Percentiles rank a stretch among this genome's conserved stretches.
These are phyloP conservation scores for Eucommia ulmoides DNA, from an alignment of 257 asterid species.

Conservation along the genomic window DNA sequence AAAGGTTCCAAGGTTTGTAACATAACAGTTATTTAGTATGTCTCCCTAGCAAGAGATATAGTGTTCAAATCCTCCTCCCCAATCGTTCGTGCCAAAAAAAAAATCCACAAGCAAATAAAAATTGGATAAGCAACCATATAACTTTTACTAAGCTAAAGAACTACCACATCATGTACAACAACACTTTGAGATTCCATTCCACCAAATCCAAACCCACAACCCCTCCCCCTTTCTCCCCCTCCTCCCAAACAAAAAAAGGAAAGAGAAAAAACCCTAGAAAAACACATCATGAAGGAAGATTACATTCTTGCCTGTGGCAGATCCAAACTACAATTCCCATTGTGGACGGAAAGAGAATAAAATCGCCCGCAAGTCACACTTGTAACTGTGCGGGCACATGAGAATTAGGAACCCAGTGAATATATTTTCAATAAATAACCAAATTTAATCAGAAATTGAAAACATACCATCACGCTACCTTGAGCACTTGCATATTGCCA, in stretches of 20 bases:
- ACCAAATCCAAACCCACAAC: no score
- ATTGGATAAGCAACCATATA: constrained; percentile 40
- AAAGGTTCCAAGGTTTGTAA: no score
- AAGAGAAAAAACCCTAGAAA: constrained; percentile 25
- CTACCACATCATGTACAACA: constrained; percentile 70
- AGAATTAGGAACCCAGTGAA: constrained; percentile 2
- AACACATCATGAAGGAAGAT: constrained; percentile 22
- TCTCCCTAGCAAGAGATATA: no score
- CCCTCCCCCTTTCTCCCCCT: constrained; percentile 32
- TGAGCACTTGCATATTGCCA: constrained; percentile 2
- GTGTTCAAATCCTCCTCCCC: no score
- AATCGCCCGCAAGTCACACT: not conserved
- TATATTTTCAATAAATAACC: no score
- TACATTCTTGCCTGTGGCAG: constrained; percentile 27
- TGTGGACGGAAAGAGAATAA: constrained; percentile 19
- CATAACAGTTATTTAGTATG: no score
- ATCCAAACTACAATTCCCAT: constrained; percentile 20
- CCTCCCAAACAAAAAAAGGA: constrained; percentile 7
- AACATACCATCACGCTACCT: no score
- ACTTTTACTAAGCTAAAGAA: constrained; percentile 35
- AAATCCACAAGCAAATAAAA: constrained; percentile 22
- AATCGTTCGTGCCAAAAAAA: no score
- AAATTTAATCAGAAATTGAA: no score
- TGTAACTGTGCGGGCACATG: constrained; percentile 8
- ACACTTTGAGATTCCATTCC: constrained; percentile 22